A percentile compares a stretch with the other conserved stretches of the same genome.
These are phyloP conservation scores for Choanephora cucurbitarum DNA, from an alignment of 371 early-diverging fungal genomes.

Conservation along the genomic window DNA sequence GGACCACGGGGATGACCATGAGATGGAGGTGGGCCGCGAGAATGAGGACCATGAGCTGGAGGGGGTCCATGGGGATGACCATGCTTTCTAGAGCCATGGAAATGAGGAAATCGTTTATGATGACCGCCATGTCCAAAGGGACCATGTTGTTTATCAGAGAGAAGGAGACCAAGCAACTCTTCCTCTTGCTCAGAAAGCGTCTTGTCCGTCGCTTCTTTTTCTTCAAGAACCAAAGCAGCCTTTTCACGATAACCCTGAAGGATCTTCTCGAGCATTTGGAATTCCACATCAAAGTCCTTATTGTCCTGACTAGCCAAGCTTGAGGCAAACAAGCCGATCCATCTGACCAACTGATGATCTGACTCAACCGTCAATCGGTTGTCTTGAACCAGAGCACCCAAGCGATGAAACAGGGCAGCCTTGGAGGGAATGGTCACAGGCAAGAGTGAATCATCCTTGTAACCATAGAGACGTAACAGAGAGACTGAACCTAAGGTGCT, in stretches of 20 bases:
- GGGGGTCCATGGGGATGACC: neutral
- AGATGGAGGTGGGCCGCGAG: neutral
- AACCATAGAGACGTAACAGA: slow-evolving; percentile 1
- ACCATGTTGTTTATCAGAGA: neutral
- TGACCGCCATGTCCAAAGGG: neutral
- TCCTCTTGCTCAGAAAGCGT: neutral
- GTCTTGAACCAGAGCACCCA: slow-evolving; percentile 3
- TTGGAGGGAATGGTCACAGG: slow-evolving; percentile 1
- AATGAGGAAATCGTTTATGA: neutral
- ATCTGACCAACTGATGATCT: slow-evolving; percentile 1
- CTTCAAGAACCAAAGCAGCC: too few relatives aligned
- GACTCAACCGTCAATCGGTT: neutral
- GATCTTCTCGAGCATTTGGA: slow-evolving; percentile 1
- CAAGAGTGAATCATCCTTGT: neutral
- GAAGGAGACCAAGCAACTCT: neutral
- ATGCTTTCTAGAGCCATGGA: neutral
- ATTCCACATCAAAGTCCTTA: slow-evolving; percentile 11
- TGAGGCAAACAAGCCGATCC: slow-evolving; percentile 16
- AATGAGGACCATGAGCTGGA: neutral
- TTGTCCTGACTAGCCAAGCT: neutral
- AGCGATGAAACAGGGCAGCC: slow-evolving; percentile 5
- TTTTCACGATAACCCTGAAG: neutral
- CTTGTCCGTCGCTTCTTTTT: too few relatives aligned
- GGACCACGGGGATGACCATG: neutral
- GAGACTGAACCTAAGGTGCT: neutral